Conservation (phyloP, 169 alveolate species). For the Cryptosporidium baileyi region DNA sequence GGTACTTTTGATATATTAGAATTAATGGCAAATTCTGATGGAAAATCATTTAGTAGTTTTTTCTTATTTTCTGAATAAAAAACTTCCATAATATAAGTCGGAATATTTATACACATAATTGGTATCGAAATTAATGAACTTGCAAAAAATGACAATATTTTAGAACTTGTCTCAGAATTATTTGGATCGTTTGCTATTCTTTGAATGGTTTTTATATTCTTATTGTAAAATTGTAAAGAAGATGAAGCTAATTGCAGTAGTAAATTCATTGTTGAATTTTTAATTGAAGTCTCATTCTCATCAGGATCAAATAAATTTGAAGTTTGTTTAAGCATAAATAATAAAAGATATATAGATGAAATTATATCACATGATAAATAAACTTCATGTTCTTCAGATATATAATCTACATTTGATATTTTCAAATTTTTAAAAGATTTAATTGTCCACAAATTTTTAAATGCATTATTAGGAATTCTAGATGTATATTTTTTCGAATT, state of each 20-base stretch:
- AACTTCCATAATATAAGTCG: constrained; percentile 26
- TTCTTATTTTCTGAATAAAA: constrained; percentile 14
- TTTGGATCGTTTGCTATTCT: constrained; percentile 18
- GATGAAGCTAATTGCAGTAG: constrained; percentile 32
- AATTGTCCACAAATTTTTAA: constrained; percentile 3
- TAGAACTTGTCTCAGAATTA: background rate
- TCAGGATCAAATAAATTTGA: constrained; percentile 10
- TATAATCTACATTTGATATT: background rate
- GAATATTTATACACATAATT: constrained; percentile 27
- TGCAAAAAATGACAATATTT: background rate
- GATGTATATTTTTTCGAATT: background rate
- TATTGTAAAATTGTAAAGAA: constrained; percentile 38
- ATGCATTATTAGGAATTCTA: background rate
- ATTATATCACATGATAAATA: constrained; percentile 29
- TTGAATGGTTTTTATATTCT: constrained; percentile 25
- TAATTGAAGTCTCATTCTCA: background rate
- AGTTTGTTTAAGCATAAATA: constrained; percentile 12
- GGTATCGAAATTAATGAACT: constrained; percentile 43
- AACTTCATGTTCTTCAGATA: background rate
- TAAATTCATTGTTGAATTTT: background rate
- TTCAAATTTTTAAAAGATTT: background rate
- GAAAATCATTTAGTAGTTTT: background rate
- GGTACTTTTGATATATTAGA: background rate
- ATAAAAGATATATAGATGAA: background rate
- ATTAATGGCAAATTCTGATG: constrained; percentile 31